Evolutionary conservation across 2,329 filamentous ascomycete species (phyloP).

Genomic region (Elsinoe necatrix): DNA sequence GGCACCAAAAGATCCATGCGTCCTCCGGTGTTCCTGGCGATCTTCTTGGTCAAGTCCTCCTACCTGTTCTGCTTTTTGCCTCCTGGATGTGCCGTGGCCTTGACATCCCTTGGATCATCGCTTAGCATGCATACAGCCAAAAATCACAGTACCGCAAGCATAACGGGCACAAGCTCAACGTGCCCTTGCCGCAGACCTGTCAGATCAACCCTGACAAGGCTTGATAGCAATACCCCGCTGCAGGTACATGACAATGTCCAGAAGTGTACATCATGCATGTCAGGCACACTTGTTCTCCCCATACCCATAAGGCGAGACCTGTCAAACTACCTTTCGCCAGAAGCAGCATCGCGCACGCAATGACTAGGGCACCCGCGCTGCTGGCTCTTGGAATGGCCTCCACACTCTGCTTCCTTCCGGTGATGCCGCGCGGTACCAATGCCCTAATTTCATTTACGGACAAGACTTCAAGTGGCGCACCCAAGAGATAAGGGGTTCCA

Average conservation of each 20-base stretch:
- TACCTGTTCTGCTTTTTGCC: neutral
- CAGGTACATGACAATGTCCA: neutral
- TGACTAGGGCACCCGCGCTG: neutral
- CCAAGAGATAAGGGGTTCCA: conserved; percentile 13
- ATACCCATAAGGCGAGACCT: neutral
- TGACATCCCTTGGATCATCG: neutral
- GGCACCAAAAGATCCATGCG: neutral
- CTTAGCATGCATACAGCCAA: neutral
- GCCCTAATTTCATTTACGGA: conserved; percentile 9
- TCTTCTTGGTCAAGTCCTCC: neutral
- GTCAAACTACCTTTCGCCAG: conserved; percentile 5
- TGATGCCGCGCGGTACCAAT: conserved; percentile 2
- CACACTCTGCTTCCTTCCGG: neutral
- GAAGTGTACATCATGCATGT: neutral
- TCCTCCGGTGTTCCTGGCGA: conserved; percentile 10
- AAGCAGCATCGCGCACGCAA: neutral
- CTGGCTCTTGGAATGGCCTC: neutral
- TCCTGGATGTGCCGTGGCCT: neutral
- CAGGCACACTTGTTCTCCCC: neutral
- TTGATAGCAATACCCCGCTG: neutral
- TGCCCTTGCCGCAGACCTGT: neutral
- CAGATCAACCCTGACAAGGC: neutral
- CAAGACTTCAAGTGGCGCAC: neutral
- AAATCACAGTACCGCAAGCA: neutral
- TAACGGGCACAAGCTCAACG: neutral